A percentile compares a stretch with the other conserved stretches of the same genome.
Conservation (phyloP, 2,329 filamentous ascomycete species). For the Fusarium lateritium region DNA sequence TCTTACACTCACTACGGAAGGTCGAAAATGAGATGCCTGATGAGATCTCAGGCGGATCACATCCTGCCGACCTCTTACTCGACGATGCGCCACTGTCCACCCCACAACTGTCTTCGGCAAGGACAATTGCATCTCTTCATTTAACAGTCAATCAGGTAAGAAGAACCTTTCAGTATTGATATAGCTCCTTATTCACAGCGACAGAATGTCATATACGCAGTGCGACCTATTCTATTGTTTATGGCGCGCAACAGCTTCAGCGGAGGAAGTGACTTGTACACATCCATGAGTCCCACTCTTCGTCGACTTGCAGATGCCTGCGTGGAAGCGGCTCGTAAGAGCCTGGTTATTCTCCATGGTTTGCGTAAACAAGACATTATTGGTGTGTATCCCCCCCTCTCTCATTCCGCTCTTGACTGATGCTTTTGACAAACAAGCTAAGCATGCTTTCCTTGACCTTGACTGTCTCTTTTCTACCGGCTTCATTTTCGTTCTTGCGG, state of each 20-base stretch:
- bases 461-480: slow-evolving; percentile 34
- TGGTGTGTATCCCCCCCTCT: background rate
- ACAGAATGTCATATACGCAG: slow-evolving; percentile 31
- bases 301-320: slow-evolving; percentile 36
- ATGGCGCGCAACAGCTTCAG: slow-evolving; percentile 31
- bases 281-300: slow-evolving; percentile 22
- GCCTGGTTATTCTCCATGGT: slow-evolving; percentile 28
- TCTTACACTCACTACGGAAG: slow-evolving; percentile 30
- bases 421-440: slow-evolving; percentile 1
- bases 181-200: background rate
- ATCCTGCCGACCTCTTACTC: background rate
- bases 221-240: slow-evolving; percentile 31
- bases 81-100: background rate
- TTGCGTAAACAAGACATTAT: slow-evolving; percentile 29
- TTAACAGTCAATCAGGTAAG: slow-evolving; percentile 29
- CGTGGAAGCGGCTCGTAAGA: slow-evolving; percentile 34
- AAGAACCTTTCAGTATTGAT: background rate
- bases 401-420: too few species aligned
- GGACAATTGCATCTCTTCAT: slow-evolving; percentile 33
- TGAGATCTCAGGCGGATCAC: slow-evolving; percentile 20
- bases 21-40: slow-evolving; percentile 30
- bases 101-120: slow-evolving; percentile 1
- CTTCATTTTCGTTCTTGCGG: slow-evolving; percentile 34
- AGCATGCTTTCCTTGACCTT: slow-evolving; percentile 35
- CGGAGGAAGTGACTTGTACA: slow-evolving; percentile 7